Base-by-base conservation (phyloP, 2,329 filamentous ascomycete genomes). In the Hypoxylon sp. region DNA sequence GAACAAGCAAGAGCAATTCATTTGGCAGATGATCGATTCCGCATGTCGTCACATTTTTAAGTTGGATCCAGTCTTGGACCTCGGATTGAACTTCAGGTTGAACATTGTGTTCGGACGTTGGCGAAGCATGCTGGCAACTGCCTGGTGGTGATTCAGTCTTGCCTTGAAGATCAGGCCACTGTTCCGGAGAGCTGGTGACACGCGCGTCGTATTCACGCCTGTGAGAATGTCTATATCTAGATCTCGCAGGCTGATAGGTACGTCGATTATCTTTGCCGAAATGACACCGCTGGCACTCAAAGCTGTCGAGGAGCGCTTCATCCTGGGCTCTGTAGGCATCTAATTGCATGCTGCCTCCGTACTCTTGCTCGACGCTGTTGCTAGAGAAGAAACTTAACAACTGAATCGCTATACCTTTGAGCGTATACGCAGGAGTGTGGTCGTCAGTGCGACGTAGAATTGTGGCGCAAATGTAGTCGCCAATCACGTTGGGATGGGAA, bases 371-470 rank as follows among this genome's bases (percentile, higher is more conserved):
- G 2, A 85, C 54, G 1, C 60, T 76, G 1, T 83, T 80, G 67
- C 83, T 85, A 25, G 76, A 76, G 70, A 85, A 85, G 74, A 86
- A 84, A 68, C 82, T 84, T 2, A 85, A 73, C n/a, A 85, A 65
- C 72, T 85, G 83, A 23, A 85, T 85, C 14, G 81, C 78, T 21
- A 85, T 80, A 2, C 77, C 79, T 59, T 83, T 84, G 23, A 85
- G 75, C 0, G 82, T 85, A 62, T 85, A 85, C 0, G 83, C 83
- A 1, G 82, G 79, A 0, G 83, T 85, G 69, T 82, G 84, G 1
- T 77, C 82, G 16, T 81, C 78, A 1, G 30, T 57, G 0, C 71
- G 78, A 63, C 81, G 80, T 30, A 85, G 76, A 2, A 85, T 84
- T 0, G 77, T 79, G 0, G 82, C 82, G 67, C 83, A 86, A 29